A percentile compares a stretch with the other conserved stretches of the same genome.
phyloP scores from a whole-genome alignment of 306 rosid species.

The Inga leiocalycina region DNA sequence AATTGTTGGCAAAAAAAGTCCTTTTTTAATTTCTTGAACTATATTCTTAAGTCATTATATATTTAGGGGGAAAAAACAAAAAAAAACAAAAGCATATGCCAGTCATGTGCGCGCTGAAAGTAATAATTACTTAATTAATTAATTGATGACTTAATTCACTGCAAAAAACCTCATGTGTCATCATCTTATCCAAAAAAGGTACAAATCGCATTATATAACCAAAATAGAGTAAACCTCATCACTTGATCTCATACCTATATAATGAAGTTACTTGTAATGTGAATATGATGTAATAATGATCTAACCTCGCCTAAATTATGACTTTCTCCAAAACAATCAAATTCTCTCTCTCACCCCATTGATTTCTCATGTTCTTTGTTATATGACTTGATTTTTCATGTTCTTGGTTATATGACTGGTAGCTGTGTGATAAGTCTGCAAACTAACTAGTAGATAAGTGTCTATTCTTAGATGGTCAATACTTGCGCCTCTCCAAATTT shows the following conservation, averaged over 20 bases:
- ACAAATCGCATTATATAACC: neutral
- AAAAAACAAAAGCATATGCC: too few species aligned
- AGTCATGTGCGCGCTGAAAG: too few species aligned
- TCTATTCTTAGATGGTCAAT: neutral
- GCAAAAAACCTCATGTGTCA: neutral
- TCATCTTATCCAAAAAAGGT: neutral
- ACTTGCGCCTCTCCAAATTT: neutral
- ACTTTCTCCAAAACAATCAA: neutral
- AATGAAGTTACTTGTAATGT: too few species aligned
- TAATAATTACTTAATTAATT: too few species aligned
- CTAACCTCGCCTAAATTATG: neutral
- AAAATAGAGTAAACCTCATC: neutral
- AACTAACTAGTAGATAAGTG: neutral
- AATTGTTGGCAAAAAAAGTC: too few species aligned
- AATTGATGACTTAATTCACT: neutral
- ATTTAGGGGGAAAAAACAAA: too few species aligned
- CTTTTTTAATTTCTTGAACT: too few species aligned
- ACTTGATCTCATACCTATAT: neutral
- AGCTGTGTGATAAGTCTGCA: neutral
- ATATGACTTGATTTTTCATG: too few species aligned
- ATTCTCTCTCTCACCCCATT: too few species aligned
- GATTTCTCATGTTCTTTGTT: too few species aligned
- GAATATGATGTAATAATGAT: neutral
- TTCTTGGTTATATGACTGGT: neutral
- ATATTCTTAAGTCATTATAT: too few species aligned